phyloP scores from a whole-genome alignment of 106 monocot species.

The Dioscorea alata region DNA sequence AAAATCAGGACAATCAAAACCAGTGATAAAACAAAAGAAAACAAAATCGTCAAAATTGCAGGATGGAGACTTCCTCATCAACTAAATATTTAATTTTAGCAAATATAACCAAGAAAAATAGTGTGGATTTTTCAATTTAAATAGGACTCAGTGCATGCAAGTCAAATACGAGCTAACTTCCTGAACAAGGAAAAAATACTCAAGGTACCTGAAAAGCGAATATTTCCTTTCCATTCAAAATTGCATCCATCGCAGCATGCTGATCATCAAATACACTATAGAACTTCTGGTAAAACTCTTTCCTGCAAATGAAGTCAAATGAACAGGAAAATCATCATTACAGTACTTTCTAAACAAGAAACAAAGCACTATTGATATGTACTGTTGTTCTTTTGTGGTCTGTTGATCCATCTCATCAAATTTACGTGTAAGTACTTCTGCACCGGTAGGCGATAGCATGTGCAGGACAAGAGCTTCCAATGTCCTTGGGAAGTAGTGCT shows the following conservation, averaged over 20 bases:
- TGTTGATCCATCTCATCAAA: conserved; percentile 84
- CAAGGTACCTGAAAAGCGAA: conserved; percentile 76
- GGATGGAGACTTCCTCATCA: no score
- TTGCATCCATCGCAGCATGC: conserved; percentile 77
- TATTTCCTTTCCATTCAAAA: conserved; percentile 74
- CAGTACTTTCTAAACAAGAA: background rate
- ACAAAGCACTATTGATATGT: background rate
- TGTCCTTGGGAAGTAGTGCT: conserved; percentile 82
- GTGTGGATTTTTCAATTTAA: no score
- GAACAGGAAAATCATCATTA: background rate
- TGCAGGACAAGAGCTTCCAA: conserved; percentile 76
- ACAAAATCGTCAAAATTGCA: no score
- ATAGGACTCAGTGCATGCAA: no score
- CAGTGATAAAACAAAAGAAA: no score
- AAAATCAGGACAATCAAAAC: no score
- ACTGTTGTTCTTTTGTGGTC: conserved; percentile 67
- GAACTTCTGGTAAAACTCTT: conserved; percentile 69
- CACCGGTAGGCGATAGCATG: conserved; percentile 55
- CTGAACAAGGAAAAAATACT: background rate
- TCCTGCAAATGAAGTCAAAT: conserved; percentile 28
- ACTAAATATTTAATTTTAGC: no score
- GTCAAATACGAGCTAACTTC: no score
- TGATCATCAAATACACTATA: conserved; percentile 87
- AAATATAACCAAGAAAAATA: no score
- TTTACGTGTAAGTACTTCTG: conserved; percentile 89